phyloP scores from a whole-genome alignment of 805 yeast genomes.

The Candida pseudoglaebosa region DNA sequence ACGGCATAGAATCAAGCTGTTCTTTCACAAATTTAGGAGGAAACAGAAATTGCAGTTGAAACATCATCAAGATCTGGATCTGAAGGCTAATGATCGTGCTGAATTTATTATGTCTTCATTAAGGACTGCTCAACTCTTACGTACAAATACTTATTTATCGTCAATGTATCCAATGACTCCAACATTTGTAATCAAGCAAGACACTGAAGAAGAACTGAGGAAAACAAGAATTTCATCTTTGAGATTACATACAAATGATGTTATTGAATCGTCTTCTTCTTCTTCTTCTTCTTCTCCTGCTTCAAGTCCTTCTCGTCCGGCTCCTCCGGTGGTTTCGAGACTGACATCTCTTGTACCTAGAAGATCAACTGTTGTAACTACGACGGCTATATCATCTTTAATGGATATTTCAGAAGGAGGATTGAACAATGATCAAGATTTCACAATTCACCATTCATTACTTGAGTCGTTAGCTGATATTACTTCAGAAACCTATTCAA shows the following conservation, averaged over 20 bases:
- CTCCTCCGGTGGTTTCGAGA: not conserved
- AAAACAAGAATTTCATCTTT: not conserved
- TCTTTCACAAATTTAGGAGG: not conserved
- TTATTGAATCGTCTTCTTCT: not conserved
- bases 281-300: not conserved
- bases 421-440: not conserved
- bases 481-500: not conserved
- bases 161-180: slow-evolving; percentile 1
- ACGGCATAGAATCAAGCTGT: not conserved
- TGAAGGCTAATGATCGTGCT: not conserved
- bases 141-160: slow-evolving; percentile 1
- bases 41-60: not conserved
- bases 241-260: not conserved
- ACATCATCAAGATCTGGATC: not conserved
- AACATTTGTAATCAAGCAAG: slow-evolving; percentile 6
- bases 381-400: slow-evolving; percentile 1
- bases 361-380: not conserved
- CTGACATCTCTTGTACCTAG: not conserved
- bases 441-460: not conserved
- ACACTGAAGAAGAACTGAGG: not conserved
- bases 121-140: not conserved
- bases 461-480: not conserved
- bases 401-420: not conserved
- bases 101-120: not conserved
- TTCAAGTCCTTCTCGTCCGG: not conserved